Percentiles rank a stretch among this genome's conserved stretches.
Evolutionary conservation across 2,329 filamentous ascomycete genomes (phyloP).

Genomic region (Pleurostoma richardsiae): DNA sequence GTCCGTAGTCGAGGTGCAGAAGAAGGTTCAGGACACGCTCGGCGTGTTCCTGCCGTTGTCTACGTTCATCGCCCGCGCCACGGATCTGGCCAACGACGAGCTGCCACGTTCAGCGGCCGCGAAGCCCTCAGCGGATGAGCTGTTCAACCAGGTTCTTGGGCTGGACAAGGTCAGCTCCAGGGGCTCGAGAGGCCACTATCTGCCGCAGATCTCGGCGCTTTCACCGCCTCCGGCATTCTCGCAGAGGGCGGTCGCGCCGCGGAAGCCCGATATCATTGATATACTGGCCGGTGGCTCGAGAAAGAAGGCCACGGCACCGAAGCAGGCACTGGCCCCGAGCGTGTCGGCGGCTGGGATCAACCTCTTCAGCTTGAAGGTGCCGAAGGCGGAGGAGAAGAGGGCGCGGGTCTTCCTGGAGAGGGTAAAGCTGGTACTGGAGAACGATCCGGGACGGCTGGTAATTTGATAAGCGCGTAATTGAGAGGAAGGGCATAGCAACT

Average conservation of each 20-base stretch:
- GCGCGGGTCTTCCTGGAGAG: slow-evolving; percentile 79
- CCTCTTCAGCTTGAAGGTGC: slow-evolving; percentile 76
- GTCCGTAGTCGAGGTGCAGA: slow-evolving; percentile 75
- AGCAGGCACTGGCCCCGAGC: slow-evolving; percentile 33
- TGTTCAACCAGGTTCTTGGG: slow-evolving; percentile 87
- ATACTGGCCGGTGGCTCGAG: slow-evolving; percentile 48
- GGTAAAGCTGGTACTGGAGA: slow-evolving; percentile 77
- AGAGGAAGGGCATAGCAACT: slow-evolving; percentile 5
- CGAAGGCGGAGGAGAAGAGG: slow-evolving; percentile 74
- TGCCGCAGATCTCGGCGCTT: slow-evolving; percentile 64
- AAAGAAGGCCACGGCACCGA: slow-evolving; percentile 17
- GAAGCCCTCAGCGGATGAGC: slow-evolving; percentile 68
- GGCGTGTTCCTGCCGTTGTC: slow-evolving; percentile 79
- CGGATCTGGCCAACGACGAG: slow-evolving; percentile 81
- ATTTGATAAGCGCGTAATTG: slow-evolving; percentile 32
- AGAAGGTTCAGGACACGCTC: slow-evolving; percentile 70
- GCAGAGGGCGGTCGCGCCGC: slow-evolving; percentile 28
- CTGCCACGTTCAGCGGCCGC: slow-evolving; percentile 64
- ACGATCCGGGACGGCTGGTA: slow-evolving; percentile 72
- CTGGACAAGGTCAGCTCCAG: slow-evolving; percentile 43
- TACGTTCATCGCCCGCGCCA: slow-evolving; percentile 80
- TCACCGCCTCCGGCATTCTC: slow-evolving; percentile 34
- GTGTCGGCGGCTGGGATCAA: slow-evolving; percentile 55
- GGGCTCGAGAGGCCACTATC: slow-evolving; percentile 57
- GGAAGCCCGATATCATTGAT: slow-evolving; percentile 75